Base-by-base conservation (phyloP, 106 monocot genomes). In the Acorus gramineus region DNA sequence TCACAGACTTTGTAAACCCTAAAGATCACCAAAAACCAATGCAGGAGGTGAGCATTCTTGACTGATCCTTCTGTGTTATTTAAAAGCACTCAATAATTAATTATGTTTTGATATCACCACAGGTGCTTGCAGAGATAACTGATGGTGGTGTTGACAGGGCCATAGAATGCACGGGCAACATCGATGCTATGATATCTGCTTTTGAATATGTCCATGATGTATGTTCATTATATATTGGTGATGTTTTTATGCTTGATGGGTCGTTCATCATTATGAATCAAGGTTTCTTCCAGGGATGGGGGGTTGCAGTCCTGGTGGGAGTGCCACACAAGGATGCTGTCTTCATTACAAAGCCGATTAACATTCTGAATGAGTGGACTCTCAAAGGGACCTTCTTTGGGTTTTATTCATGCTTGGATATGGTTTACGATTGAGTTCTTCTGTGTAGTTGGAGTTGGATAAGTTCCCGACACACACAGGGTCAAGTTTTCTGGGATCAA, bases 401-500 rank as follows among this genome's bases (percentile, higher is more conserved):
- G 8, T 0, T 28, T 28, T 28, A 28, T 28, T 28, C 28, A 28
- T 28, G 28, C 1, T 28, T 28, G n/a, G n/a, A n/a, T n/a, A n/a
- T 28, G 28, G 28, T 55, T 44, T 53, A 6, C 6, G 46, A n/a
- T 12, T 3, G 14, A 2, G n/a, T 13, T 49, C 6, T 53, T 50
- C 7, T 65, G 60, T 64, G 58, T 71, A 76, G 83, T 56, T 83
- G 52, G 83, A 83, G 49, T 2, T 83, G 60, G 83, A 83, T 52
- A 83, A 83, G 65, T 83, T 83, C 67, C 68, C 79, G 49, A 83
- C 79, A 44, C 79, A 44, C 83, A 83, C 49, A 62, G 61, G 4
- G 53, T 83, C 4, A 51, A 69, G 1, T 83, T 83, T 68, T 62
- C 75, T 0, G 83, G 79, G 14, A 83, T 83, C 69, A 79, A 83